These are phyloP conservation scores for Lantana camara DNA, from an alignment of 257 asterid genomes.

Conservation along the genomic window DNA sequence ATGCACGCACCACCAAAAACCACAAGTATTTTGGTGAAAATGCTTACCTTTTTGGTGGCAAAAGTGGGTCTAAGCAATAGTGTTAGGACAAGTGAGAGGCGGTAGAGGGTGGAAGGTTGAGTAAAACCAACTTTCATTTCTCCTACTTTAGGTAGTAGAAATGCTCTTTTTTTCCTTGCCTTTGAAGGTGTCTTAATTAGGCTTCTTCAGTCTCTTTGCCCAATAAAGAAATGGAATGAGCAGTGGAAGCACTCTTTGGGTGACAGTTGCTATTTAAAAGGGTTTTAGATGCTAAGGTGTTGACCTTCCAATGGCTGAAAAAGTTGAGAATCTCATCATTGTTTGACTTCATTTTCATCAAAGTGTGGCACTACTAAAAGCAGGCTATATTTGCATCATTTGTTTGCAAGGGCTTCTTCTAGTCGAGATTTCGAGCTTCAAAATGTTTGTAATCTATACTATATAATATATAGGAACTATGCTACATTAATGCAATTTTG, in stretches of 20 bases:
- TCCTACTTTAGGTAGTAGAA: conserved; percentile 26
- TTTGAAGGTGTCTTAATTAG: neutral
- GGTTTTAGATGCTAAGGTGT: conserved; percentile 25
- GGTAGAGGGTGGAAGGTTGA: conserved; percentile 40
- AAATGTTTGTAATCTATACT: too few relatives aligned
- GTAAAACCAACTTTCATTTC: conserved; percentile 48
- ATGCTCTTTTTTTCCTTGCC: neutral
- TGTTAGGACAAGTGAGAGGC: conserved; percentile 49
- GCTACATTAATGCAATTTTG: too few relatives aligned
- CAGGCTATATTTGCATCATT: neutral
- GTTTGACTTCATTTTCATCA: conserved; percentile 30
- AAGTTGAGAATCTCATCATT: conserved; percentile 38
- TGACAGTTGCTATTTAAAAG: conserved; percentile 32
- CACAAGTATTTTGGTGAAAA: conserved; percentile 23
- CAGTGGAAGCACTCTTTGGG: conserved; percentile 15
- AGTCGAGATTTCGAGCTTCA: too few relatives aligned
- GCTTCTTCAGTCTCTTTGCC: conserved; percentile 1
- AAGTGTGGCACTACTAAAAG: conserved; percentile 4
- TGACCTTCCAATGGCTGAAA: conserved; percentile 34
- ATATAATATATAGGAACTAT: too few relatives aligned
- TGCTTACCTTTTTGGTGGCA: conserved; percentile 74
- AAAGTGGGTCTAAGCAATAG: conserved; percentile 63
- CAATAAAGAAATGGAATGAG: conserved; percentile 26
- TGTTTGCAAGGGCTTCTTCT: neutral
- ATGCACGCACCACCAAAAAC: neutral